These are phyloP conservation scores for Chrysanthemum lavandulifolium DNA, from an alignment of 129 eudicot species.

Conservation along the genomic window DNA sequence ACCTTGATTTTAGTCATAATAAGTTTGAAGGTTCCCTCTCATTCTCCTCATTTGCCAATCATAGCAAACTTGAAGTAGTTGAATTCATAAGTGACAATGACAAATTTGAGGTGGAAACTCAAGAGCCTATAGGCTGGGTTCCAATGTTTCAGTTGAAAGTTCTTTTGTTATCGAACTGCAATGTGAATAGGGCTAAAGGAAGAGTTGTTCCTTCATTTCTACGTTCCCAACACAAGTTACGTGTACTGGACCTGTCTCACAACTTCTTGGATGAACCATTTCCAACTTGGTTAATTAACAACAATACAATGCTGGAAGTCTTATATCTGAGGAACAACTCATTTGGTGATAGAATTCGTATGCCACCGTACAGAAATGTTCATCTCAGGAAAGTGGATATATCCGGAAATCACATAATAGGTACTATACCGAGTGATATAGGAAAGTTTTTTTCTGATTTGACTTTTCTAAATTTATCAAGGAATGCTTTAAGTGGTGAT, in stretches of 20 bases:
- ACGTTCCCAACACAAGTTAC: conserved; percentile 21
- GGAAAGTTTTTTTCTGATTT: conserved; percentile 8
- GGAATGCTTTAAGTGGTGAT: conserved; percentile 17
- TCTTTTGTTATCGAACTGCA: conserved; percentile 20
- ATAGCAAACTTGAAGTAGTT: conserved; percentile 26
- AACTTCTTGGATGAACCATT: conserved; percentile 25
- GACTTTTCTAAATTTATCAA: neutral
- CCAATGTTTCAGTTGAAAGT: conserved; percentile 36
- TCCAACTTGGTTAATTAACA: conserved; percentile 31
- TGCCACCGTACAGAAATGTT: neutral
- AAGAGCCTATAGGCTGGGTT: conserved; percentile 21
- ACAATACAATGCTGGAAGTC: conserved; percentile 18
- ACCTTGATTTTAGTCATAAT: conserved; percentile 29
- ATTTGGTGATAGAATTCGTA: neutral
- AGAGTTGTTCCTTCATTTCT: conserved; percentile 31
- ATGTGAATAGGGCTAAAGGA: conserved; percentile 10
- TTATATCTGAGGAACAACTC: conserved; percentile 21
- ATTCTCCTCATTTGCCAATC: conserved; percentile 28
- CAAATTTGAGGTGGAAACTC: conserved; percentile 22
- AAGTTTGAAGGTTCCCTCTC: conserved; percentile 33
- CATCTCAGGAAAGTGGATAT: neutral
- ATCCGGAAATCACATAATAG: conserved; percentile 9
- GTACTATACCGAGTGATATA: conserved; percentile 10
- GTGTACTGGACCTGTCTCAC: conserved; percentile 19
- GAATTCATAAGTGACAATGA: neutral